A percentile compares a stretch with the other conserved stretches of the same genome.
Evolutionary conservation across 1,284 basidiomycete species (phyloP).

Genomic region (Sanghuangporus weigelae): DNA sequence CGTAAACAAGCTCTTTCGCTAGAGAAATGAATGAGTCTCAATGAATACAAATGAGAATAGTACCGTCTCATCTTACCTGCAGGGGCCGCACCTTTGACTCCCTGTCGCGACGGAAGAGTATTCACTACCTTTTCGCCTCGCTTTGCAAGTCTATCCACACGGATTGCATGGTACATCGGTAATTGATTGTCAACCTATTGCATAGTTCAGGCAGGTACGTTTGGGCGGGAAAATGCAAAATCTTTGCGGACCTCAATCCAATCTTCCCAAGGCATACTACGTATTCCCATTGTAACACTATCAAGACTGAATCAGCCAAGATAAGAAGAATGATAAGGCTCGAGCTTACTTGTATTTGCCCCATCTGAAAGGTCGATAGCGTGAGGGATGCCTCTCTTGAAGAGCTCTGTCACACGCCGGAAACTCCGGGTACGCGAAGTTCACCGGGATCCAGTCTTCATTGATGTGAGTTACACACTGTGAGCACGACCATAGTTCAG

Average conservation of each 20-base stretch:
- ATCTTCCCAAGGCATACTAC: constrained; percentile 58
- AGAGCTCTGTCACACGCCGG: constrained; percentile 20
- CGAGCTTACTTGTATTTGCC: constrained; percentile 56
- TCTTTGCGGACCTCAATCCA: constrained; percentile 54
- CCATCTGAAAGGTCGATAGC: constrained; percentile 60
- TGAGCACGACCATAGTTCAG: not conserved
- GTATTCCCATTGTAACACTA: constrained; percentile 70
- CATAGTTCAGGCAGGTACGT: not conserved
- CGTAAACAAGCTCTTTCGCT: constrained; percentile 63
- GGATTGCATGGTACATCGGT: constrained; percentile 46
- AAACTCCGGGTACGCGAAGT: constrained; percentile 49
- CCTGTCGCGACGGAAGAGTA: constrained; percentile 45
- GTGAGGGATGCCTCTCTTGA: constrained; percentile 28
- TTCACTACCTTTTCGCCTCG: constrained; percentile 44
- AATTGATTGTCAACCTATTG: constrained; percentile 52
- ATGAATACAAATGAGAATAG: not conserved
- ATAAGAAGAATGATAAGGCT: not conserved
- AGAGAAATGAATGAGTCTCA: constrained; percentile 4
- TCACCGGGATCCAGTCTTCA: constrained; percentile 44
- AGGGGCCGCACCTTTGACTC: constrained; percentile 45
- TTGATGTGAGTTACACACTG: not conserved
- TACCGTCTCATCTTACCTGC: constrained; percentile 38
- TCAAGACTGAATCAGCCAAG: constrained; percentile 3
- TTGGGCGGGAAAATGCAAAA: not conserved
- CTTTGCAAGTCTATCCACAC: constrained; percentile 45